Evolutionary conservation across 345 rosid species (phyloP).

Genomic region (Eucalyptus regnans): DNA sequence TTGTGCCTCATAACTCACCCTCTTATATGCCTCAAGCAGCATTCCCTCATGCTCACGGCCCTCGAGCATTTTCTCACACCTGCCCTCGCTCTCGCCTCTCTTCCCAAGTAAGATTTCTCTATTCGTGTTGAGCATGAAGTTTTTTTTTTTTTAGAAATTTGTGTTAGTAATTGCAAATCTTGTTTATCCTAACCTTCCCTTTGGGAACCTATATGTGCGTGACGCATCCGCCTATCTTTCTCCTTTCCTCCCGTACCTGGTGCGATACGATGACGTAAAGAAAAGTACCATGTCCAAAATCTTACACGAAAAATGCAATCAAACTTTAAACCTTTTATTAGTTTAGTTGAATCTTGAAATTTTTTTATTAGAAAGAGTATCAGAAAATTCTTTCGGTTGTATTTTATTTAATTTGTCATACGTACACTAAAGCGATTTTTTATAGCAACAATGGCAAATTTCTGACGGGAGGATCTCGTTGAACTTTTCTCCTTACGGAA

Average conservation of each 20-base stretch:
- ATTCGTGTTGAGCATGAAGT: too few species aligned
- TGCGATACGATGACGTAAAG: background rate
- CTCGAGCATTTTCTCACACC: too few species aligned
- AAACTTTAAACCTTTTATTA: background rate
- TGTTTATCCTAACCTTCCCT: background rate
- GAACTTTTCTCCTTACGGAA: background rate
- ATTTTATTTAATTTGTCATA: background rate
- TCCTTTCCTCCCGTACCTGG: background rate
- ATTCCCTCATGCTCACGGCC: too few species aligned
- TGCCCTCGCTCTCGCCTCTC: too few species aligned
- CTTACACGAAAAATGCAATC: background rate
- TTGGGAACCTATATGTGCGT: background rate
- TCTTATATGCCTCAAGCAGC: too few species aligned
- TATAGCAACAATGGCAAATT: too few species aligned
- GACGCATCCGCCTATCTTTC: background rate
- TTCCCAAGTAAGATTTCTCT: too few species aligned
- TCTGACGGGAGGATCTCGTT: rapidly evolving
- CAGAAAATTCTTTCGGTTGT: background rate
- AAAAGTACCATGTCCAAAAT: background rate
- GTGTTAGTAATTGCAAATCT: too few species aligned
- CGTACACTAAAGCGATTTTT: too few species aligned
- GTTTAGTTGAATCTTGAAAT: background rate
- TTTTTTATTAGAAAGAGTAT: background rate
- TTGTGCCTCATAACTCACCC: too few species aligned
- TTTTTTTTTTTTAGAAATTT: too few species aligned